Evolutionary conservation across 169 alveolate genomes (phyloP), one percentile per base, ranked within the genome.

Genomic region (Cryptosporidium ubiquitum): DNA sequence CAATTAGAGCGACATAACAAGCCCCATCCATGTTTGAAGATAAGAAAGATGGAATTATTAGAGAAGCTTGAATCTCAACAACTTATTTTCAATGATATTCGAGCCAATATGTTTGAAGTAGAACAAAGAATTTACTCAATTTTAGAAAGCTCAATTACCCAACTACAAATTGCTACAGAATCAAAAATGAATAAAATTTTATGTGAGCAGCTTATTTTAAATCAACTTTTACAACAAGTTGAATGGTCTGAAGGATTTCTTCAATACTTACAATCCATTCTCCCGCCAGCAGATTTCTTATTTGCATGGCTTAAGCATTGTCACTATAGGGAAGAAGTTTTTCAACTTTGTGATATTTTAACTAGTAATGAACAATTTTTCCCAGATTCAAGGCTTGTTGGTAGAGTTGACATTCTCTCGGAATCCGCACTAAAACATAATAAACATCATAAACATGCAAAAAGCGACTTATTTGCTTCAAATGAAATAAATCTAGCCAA

Each of bases 241-340:
- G 94, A 91, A 44, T 94, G 95, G 95, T 85, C 93, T 33, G 96
- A 94, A 71, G 85, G 91, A 1, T 93, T 92, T 64, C 69, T 94
- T 35, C 92, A 84, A 70, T 93, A 92, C 42, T 91, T 91, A 18
- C 95, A 93, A 55, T 86, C 94, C 12, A 91, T 94, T 26, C 79
- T 94, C 9, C 96, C 96, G 20, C 95, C 96, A 16, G 96, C 96
- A 31, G 96, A 94, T 79, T 94, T 92, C 73, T 85, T 94, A 84
- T 84, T 89, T 73, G 95, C 96, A 20, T 94, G 96, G 96, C 92
- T 93, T 51, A 68, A 92, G 33, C 95, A 93, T 84, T 93, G 95
- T 68, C 86, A 86, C 29, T 84, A 92, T 31, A 66, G 95, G 37
- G 91, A 85, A 23, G 86, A 93, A 61, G 33, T 93, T 14, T 79